Percentiles rank a stretch among this genome's conserved stretches.
phyloP scores from a whole-genome alignment of 2,329 filamentous ascomycete species.

The Colletotrichum chrysophilum region DNA sequence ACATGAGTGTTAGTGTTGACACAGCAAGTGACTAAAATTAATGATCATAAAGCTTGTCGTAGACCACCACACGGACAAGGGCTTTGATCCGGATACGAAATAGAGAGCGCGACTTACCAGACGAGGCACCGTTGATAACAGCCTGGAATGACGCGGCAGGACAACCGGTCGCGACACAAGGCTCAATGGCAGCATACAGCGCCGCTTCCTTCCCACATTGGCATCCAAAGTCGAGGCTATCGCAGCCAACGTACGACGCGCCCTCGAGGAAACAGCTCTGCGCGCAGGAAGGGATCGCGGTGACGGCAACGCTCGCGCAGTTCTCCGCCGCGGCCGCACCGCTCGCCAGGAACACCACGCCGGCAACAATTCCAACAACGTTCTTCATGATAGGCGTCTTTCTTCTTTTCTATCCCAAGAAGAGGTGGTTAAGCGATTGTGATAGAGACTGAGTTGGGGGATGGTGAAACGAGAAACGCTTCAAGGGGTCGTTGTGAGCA shows the following conservation, averaged over 20 bases:
- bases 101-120: neutral
- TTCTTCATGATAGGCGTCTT: neutral
- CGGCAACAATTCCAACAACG: neutral
- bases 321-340: slow-evolving; percentile 12
- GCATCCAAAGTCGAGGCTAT: slow-evolving; percentile 29
- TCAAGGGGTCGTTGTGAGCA: neutral
- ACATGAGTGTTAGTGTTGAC: too few relatives aligned
- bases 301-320: slow-evolving; percentile 29
- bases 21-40: too few relatives aligned
- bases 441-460: neutral
- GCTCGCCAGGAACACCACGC: neutral
- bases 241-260: slow-evolving; percentile 31
- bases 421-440: neutral
- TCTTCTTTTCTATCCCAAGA: neutral
- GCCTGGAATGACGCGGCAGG: slow-evolving; percentile 25
- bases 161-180: slow-evolving; percentile 32
- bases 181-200: slow-evolving; percentile 28
- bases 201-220: slow-evolving; percentile 28
- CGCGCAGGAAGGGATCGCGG: slow-evolving; percentile 31
- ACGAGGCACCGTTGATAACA: slow-evolving; percentile 30
- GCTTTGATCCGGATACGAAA: too few relatives aligned
- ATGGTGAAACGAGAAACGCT: slow-evolving; percentile 9
- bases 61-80: too few relatives aligned
- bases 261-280: slow-evolving; percentile 31
- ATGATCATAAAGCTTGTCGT: too few relatives aligned